These are phyloP conservation scores for Fusarium avenaceum DNA, from an alignment of 2,329 filamentous ascomycete species.

Conservation along the genomic window DNA sequence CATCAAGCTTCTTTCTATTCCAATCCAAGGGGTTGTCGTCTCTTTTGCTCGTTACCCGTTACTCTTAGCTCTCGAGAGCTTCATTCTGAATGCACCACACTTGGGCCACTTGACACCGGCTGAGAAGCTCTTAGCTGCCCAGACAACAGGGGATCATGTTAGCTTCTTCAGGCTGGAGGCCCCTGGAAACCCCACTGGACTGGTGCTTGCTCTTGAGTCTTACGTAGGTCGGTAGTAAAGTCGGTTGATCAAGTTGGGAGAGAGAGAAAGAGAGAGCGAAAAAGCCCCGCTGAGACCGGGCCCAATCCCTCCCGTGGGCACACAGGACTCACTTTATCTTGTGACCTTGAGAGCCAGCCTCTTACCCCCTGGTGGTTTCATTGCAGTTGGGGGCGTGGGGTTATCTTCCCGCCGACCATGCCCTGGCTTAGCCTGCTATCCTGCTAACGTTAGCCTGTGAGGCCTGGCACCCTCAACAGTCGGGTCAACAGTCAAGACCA, in stretches of 20 bases:
- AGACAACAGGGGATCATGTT: slow-evolving; percentile 33
- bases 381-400: slow-evolving; percentile 33
- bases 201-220: not conserved
- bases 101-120: slow-evolving; percentile 24
- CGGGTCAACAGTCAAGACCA: slow-evolving; percentile 22
- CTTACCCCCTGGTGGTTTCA: slow-evolving; percentile 35
- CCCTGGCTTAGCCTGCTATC: slow-evolving; percentile 10
- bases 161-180: slow-evolving; percentile 29
- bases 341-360: slow-evolving; percentile 30
- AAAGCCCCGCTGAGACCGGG: slow-evolving; percentile 39
- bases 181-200: slow-evolving; percentile 32
- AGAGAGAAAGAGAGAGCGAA: slow-evolving; percentile 18
- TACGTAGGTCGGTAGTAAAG: not conserved
- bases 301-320: slow-evolving; percentile 34
- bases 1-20: slow-evolving; percentile 6
- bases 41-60: slow-evolving; percentile 1
- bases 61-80: slow-evolving; percentile 14
- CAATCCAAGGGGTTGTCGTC: not conserved
- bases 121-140: slow-evolving; percentile 28
- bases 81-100: slow-evolving; percentile 1
- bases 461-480: slow-evolving; percentile 14
- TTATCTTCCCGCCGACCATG: slow-evolving; percentile 41
- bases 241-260: slow-evolving; percentile 16
- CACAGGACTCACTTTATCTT: slow-evolving; percentile 16
- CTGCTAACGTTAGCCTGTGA: too few relatives aligned